Conservation (phyloP, 495 filamentous ascomycete species). For the Penicillium argentinense region DNA sequence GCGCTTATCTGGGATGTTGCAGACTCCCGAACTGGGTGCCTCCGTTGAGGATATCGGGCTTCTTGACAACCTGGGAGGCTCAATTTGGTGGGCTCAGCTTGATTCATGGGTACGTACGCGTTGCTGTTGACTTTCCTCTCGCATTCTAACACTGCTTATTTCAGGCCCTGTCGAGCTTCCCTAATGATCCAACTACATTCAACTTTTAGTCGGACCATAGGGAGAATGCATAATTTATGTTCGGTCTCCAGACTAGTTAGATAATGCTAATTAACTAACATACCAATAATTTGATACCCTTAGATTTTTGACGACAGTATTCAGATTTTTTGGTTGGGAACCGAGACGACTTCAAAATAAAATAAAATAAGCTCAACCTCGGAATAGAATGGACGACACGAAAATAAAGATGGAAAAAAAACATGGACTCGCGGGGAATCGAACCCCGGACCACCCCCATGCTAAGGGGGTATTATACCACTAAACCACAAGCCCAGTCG, state of each 20-base stretch:
- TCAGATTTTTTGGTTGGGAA: too few species aligned
- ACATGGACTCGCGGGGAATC: constrained; percentile 54
- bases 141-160: constrained; percentile 4
- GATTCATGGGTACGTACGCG: constrained; percentile 30
- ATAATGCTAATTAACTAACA: too few species aligned
- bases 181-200: constrained; percentile 23
- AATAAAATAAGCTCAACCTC: too few species aligned
- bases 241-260: too few species aligned
- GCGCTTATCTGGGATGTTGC: constrained; percentile 13
- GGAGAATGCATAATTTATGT: too few species aligned
- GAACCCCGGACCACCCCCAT: constrained; percentile 58
- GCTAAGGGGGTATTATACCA: constrained; percentile 48
- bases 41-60: constrained; percentile 25
- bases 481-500: constrained; percentile 43
- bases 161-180: constrained; percentile 26
- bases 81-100: constrained; percentile 32
- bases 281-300: background rate
- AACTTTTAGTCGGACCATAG: constrained; percentile 9
- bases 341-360: too few species aligned
- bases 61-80: constrained; percentile 28
- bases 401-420: too few species aligned
- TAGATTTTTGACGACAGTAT: too few species aligned
- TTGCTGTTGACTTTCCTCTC: background rate
- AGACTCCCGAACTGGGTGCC: constrained; percentile 18
- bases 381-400: background rate